Evolutionary conservation across 805 yeast genomes (phyloP).

Genomic region (Saccharomyces mikatae): DNA sequence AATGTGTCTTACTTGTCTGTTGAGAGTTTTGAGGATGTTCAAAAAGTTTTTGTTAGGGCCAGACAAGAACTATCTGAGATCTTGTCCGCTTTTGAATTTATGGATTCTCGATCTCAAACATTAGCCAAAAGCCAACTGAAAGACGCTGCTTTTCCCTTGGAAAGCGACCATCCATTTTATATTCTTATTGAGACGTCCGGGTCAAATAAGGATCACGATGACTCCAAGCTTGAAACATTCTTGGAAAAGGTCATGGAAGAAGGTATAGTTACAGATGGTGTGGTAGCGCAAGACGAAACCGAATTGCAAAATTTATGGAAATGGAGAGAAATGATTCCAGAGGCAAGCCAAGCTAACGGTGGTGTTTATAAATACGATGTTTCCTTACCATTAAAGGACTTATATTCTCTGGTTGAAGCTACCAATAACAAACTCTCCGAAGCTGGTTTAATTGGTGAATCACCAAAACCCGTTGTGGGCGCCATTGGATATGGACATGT

Average conservation of each 20-base stretch:
- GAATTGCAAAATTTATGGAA: constrained; percentile 80
- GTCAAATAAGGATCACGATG: constrained; percentile 87
- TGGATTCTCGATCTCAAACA: constrained; percentile 68
- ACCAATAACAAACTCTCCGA: constrained; percentile 53
- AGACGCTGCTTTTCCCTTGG: constrained; percentile 63
- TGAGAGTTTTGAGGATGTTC: constrained; percentile 74
- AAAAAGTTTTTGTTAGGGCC: constrained; percentile 69
- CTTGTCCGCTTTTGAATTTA: constrained; percentile 86
- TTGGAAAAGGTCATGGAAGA: constrained; percentile 78
- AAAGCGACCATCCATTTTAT: constrained; percentile 77
- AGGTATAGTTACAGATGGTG: constrained; percentile 84
- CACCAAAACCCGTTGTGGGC: constrained; percentile 61
- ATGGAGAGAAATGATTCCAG: constrained; percentile 94
- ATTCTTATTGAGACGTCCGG: constrained; percentile 94
- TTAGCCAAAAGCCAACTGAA: constrained; percentile 56
- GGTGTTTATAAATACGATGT: constrained; percentile 98
- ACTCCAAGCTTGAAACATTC: constrained; percentile 77
- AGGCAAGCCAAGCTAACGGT: constrained; percentile 75
- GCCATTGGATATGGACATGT: constrained; percentile 97
- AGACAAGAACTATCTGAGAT: constrained; percentile 74
- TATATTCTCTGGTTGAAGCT: constrained; percentile 78
- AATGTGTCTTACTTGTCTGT: constrained; percentile 87
- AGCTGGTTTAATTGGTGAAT: constrained; percentile 50
- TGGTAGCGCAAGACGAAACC: constrained; percentile 89
- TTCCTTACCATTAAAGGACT: constrained; percentile 72